Base-by-base conservation (phyloP, 306 rosid genomes). In the Fagus crenata region DNA sequence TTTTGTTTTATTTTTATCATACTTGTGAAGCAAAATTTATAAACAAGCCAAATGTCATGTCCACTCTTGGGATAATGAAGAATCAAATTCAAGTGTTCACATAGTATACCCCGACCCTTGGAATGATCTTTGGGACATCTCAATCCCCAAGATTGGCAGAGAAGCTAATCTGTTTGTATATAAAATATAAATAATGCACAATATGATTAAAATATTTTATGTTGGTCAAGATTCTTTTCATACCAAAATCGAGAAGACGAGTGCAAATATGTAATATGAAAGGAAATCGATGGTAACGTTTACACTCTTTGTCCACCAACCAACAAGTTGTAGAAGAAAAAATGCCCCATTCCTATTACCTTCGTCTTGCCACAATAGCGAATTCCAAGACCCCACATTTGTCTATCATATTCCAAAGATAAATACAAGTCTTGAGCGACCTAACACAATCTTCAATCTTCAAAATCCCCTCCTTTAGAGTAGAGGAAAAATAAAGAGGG, bases 241-340 rank as follows among this genome's bases (percentile, higher is more conserved):
- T 56, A 63, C 73, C 69, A 8, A 61, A 78, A 72, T 78, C 55
- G 7, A 17, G 28, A 14, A 6, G 35, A 5, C 42, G 18, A 69
- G 73, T 73, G 86, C 77, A 77, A n/a, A 17, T 32, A 43, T 56
- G 86, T 81, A 83, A 81, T 78, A 77, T 5, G 2, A 22, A 4
- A 15, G 51, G 41, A 43, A 75, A 68, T 1, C 28, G 7, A 61
- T 71, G 82, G 87, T 15, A 76, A 75, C 35, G 56, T 6, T 7
- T 32, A 37, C 37, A 77, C 3, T 7, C 13, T 60, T 53, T 22
- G 28, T 28, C 39, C 59, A 59, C 39, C 73, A 46, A 42, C 72
- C 73, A 58, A 49, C 15, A 31, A 33, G 37, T 4, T 7, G n/a
- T 0, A 13, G n/a, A 46, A 58, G 2, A 37, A 69, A 80, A 75